Evolutionary conservation across 116 monocot species (phyloP), one percentile per base, ranked within the genome.

Genomic region (Cymodocea nodosa): DNA sequence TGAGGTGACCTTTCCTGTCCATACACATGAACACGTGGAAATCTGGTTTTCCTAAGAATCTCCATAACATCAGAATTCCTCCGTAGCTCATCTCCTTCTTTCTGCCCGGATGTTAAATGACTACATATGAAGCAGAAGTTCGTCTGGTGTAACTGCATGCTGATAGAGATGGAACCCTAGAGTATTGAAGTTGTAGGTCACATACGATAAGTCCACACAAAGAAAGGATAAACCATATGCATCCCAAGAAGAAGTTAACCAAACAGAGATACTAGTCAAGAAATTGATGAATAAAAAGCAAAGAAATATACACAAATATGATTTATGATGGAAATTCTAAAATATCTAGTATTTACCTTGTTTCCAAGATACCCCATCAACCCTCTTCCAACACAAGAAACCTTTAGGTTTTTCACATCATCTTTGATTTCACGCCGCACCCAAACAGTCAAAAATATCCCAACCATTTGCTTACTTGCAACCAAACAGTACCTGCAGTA

Each of bases 331-430:
- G n/a, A 10, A 16, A 16, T 35, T 60, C 35, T 17, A 44, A 48
- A n/a, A n/a, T n/a, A n/a, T n/a, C n/a, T n/a, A 49, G 6, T 11
- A 3, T 20, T 52, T 66, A 89, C 89, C 83, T 89, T 89, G 69
- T 89, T 89, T 3, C 89, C 89, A 25, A 89, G 85, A 73, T 89
- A 89, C 15, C 89, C 89, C 92, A 92, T 92, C 60, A 92, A 71
- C 2, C 92, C 92, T 70, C 92, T 76, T 17, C 92, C 92, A 71
- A 89, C 80, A 60, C 89, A 89, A 23, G 89, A 85, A 4, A 83
- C 85, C 50, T 89, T 89, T 69, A 89, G 55, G 66, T 85, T 89
- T 62, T 63, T 78, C 17, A 89, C 73, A 70, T 83, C 78, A 65
- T 89, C 80, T 69, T 80, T 82, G 65, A 81, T 80, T 63, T 89